These are phyloP conservation scores for Litsea cubeba DNA, from an alignment of 164 flowering plant species.

Conservation along the genomic window DNA sequence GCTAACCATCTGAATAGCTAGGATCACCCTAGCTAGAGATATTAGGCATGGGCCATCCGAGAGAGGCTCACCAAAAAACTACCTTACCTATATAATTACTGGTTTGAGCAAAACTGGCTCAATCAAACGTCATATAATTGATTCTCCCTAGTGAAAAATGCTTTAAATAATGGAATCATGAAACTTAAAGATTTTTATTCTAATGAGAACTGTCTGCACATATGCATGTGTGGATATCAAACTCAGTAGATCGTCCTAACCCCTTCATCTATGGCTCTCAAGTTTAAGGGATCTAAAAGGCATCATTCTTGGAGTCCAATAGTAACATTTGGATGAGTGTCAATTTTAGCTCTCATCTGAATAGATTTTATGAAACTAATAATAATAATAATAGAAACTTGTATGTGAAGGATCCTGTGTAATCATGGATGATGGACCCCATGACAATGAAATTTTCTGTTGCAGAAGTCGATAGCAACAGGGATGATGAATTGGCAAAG, in stretches of 20 bases:
- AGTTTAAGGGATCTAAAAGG: too few species aligned
- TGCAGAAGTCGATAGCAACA: conserved; percentile 6
- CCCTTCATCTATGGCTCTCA: too few species aligned
- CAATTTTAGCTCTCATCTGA: too few species aligned
- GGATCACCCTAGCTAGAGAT: background rate
- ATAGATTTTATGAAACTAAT: background rate
- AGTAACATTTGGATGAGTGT: too few species aligned
- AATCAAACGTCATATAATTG: background rate
- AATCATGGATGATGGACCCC: conserved; percentile 11
- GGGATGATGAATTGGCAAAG: conserved; percentile 5
- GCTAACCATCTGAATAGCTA: background rate
- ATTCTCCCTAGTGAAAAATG: background rate
- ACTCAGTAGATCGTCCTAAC: too few species aligned
- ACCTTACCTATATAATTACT: background rate
- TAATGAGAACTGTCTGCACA: too few species aligned
- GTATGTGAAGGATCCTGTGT: conserved; percentile 25
- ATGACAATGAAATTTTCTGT: conserved; percentile 5
- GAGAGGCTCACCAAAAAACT: background rate
- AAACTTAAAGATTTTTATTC: too few species aligned
- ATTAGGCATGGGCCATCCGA: background rate
- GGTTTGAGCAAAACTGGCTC: background rate
- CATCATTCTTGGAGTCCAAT: too few species aligned
- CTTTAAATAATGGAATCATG: too few species aligned
- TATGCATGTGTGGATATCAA: too few species aligned
- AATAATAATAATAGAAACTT: background rate